These are phyloP conservation scores for Metarhizium sp. DNA, from an alignment of 2,329 filamentous ascomycete species.

Conservation along the genomic window DNA sequence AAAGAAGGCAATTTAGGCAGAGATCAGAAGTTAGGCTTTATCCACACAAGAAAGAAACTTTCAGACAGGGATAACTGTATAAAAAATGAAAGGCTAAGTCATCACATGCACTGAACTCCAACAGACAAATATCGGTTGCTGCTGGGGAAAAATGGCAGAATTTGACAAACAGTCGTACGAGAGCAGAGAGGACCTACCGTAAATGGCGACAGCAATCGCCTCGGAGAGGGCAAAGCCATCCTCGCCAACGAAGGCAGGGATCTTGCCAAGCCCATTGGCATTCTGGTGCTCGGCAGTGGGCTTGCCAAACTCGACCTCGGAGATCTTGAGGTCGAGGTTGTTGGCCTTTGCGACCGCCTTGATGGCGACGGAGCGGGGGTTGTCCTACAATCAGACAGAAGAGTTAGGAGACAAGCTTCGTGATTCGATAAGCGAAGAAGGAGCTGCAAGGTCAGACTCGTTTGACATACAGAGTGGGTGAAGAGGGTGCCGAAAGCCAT, in stretches of 20 bases:
- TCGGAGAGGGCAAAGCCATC: constrained; percentile 88
- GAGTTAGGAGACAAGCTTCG: background rate
- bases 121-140: background rate
- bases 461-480: constrained; percentile 60
- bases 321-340: constrained; percentile 81
- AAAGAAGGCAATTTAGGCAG: constrained; percentile 17
- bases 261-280: constrained; percentile 79
- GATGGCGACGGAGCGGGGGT: constrained; percentile 82
- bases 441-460: constrained; percentile 1
- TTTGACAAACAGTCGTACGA: background rate
- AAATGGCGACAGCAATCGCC: constrained; percentile 91
- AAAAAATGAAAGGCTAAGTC: constrained; percentile 61
- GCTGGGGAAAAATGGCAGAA: background rate
- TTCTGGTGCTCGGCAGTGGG: constrained; percentile 70
- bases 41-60: constrained; percentile 66
- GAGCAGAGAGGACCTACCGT: constrained; percentile 58
- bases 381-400: constrained; percentile 47
- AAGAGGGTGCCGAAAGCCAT: constrained; percentile 99
- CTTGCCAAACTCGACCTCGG: constrained; percentile 58
- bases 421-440: background rate
- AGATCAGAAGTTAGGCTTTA: constrained; percentile 76
- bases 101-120: constrained; percentile 37
- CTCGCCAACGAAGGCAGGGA: constrained; percentile 84
- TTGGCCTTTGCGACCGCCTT: constrained; percentile 96
- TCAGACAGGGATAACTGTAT: constrained; percentile 99